phyloP scores from a whole-genome alignment of 441 rosid species.

The Geranium incanum region DNA sequence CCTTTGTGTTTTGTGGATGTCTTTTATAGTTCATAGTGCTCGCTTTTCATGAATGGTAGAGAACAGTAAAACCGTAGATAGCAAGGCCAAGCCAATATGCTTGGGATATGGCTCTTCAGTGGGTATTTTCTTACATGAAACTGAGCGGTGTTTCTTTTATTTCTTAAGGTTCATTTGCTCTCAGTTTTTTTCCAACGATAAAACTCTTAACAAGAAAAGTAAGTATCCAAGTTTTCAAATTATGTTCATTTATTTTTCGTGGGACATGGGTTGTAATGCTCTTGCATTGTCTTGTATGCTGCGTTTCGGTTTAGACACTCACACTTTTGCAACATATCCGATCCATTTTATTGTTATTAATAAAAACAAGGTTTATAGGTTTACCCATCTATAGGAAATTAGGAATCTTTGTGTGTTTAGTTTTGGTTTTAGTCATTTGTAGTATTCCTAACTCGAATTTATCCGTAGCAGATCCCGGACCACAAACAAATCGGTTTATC shows the following conservation, averaged over 20 bases:
- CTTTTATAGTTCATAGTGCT: too few species aligned
- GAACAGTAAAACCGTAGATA: not conserved
- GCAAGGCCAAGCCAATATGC: not conserved
- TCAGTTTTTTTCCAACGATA: too few species aligned
- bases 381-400: not conserved
- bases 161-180: not conserved
- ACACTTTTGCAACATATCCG: not conserved
- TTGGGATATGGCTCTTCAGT: not conserved
- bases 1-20: too few species aligned
- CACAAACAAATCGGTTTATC: slow-evolving; percentile 57
- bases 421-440: not conserved
- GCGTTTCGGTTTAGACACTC: not conserved
- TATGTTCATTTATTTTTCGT: not conserved
- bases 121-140: not conserved
- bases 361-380: not conserved
- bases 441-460: slow-evolving; percentile 12
- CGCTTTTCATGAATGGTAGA: not conserved
- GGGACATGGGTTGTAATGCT: not conserved
- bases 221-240: not conserved
- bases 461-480: slow-evolving; percentile 46
- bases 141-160: not conserved
- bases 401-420: not conserved
- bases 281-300: not conserved
- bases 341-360: not conserved
- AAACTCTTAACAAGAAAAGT: not conserved